phyloP scores from a whole-genome alignment of 192 early-diverging fungal species.

The Coemansia sp. region DNA sequence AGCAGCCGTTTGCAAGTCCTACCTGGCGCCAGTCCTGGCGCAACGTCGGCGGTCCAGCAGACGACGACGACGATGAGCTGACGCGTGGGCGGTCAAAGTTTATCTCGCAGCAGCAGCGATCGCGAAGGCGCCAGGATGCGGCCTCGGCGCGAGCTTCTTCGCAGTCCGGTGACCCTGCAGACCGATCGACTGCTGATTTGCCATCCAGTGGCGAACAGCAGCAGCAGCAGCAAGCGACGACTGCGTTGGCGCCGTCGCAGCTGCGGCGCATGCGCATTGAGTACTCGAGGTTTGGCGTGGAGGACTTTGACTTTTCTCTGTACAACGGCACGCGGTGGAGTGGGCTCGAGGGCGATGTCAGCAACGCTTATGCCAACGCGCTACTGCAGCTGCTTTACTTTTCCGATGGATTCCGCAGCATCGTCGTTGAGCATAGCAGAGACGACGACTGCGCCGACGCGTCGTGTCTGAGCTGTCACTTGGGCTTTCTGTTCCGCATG shows the following conservation, averaged over 20 bases:
- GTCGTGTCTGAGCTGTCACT: conserved; percentile 87
- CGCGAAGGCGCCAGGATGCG: conserved; percentile 47
- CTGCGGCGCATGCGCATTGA: conserved; percentile 49
- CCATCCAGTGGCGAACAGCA: background rate
- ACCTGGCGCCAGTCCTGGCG: conserved; percentile 40
- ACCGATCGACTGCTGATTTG: background rate
- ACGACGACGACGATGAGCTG: conserved; percentile 41
- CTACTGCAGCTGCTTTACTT: conserved; percentile 88
- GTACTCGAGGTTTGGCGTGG: conserved; percentile 88
- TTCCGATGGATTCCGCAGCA: conserved; percentile 61
- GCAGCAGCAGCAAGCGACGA: conserved; percentile 10
- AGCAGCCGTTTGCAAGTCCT: conserved; percentile 44
- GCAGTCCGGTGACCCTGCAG: background rate
- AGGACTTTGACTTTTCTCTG: conserved; percentile 99
- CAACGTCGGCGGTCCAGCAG: conserved; percentile 10
- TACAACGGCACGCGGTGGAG: conserved; percentile 89
- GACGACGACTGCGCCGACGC: conserved; percentile 67
- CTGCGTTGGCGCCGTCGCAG: conserved; percentile 32
- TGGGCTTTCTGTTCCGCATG: conserved; percentile 93
- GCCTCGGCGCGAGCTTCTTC: background rate
- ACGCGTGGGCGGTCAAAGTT: conserved; percentile 51
- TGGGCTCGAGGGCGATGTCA: conserved; percentile 91
- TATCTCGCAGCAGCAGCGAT: conserved; percentile 45
- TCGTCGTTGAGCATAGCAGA: conserved; percentile 75
- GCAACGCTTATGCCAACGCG: conserved; percentile 89